Base-by-base conservation (phyloP, 1,284 basidiomycete genomes). In the Waitea zeae region DNA sequence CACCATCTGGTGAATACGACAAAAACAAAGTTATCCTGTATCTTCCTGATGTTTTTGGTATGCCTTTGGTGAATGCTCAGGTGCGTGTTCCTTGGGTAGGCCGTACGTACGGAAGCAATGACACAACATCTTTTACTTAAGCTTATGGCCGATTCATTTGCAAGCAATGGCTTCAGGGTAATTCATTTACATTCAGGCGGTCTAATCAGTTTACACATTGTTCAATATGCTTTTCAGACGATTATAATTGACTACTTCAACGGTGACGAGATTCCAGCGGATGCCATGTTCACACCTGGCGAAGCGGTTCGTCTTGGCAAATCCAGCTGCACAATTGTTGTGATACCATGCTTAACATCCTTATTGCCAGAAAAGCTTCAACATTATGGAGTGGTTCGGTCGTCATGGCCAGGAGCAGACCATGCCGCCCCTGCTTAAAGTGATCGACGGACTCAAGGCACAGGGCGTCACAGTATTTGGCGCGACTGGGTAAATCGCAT, bases 131-230 rank as follows among this genome's bases (percentile, higher is more conserved):
- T 22, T 31, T 18, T 15, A 26, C 7, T 22, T 12, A 39, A 78
- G 72, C 59, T 78, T 19, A 55, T 79, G 20, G 69, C 62, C 11
- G 83, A 87, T 46, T 73, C 70, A 46, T 84, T 75, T 52, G 79
- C 81, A 12, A 58, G 57, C 18, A 76, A 79, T 42, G 81, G 80
- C 9, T 77, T 68, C 61, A 70, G n/a, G n/a, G n/a, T n/a, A n/a
- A n/a, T n/a, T n/a, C n/a, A n/a, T n/a, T n/a, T n/a, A n/a, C n/a
- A n/a, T n/a, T n/a, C n/a, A n/a, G n/a, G n/a, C n/a, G n/a, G n/a
- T n/a, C n/a, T n/a, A n/a, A n/a, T n/a, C n/a, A n/a, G n/a, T n/a
- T n/a, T n/a, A n/a, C n/a, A n/a, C n/a, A n/a, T n/a, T n/a, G n/a
- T n/a, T n/a, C n/a, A n/a, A n/a, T n/a, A n/a, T n/a, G n/a, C n/a